Conservation (phyloP, 2,329 filamentous ascomycete species). For the Helminthosporium solani region DNA sequence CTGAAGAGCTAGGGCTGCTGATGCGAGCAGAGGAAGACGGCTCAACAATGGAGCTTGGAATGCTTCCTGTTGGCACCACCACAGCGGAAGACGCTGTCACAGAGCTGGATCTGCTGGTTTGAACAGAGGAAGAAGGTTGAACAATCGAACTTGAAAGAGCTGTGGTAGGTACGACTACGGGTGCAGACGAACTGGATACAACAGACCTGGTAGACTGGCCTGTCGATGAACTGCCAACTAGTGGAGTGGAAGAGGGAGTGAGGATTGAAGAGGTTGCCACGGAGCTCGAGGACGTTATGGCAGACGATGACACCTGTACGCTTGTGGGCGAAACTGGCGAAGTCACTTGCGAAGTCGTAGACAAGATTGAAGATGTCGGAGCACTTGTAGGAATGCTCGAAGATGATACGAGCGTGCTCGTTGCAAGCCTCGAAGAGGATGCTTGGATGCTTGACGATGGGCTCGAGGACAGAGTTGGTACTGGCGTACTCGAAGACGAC, state of each 20-base stretch:
- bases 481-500: no score
- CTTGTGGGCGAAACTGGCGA: background rate
- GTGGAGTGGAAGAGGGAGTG: background rate
- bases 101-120: background rate
- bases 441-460: background rate
- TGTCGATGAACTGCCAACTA: no score
- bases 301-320: background rate
- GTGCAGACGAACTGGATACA: background rate
- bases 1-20: background rate
- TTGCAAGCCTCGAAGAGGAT: slow-evolving; percentile 2
- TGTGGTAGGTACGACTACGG: background rate
- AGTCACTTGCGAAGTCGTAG: no score
- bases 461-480: background rate
- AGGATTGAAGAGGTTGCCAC: background rate
- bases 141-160: slow-evolving; percentile 3
- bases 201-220: background rate
- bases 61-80: slow-evolving; percentile 1
- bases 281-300: background rate
- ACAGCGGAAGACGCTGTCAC: background rate
- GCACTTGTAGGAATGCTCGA: background rate
- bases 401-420: background rate
- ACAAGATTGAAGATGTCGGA: background rate
- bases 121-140: background rate
- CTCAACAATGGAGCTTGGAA: slow-evolving; percentile 1
- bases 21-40: background rate